Percentiles rank a stretch among this genome's conserved stretches.
phyloP scores from a whole-genome alignment of 2,329 filamentous ascomycete species.

The Ophiostoma pallidulum region DNA sequence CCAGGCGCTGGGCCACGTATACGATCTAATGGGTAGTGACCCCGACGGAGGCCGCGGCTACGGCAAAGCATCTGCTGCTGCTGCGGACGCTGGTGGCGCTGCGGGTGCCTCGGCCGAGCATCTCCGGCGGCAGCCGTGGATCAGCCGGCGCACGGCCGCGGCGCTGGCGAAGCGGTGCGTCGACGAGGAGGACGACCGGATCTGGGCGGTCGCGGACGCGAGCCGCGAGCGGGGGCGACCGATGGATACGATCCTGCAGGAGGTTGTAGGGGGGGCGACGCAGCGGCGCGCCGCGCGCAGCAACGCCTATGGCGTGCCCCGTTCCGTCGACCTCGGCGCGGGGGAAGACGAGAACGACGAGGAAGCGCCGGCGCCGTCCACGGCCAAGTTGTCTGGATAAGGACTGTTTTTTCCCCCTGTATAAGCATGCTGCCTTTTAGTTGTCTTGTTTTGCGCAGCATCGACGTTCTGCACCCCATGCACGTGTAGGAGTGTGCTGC shows the following conservation, averaged over 20 bases:
- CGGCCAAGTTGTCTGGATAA: neutral
- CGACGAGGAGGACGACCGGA: constrained; percentile 25
- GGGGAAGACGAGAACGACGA: too few relatives aligned
- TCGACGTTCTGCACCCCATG: too few relatives aligned
- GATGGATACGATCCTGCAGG: constrained; percentile 14
- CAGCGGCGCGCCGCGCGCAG: neutral
- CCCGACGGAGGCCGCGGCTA: neutral
- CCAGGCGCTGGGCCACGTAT: constrained; percentile 25
- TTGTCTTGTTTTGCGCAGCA: too few relatives aligned
- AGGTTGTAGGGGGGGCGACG: neutral
- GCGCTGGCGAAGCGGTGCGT: constrained; percentile 27
- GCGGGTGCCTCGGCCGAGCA: neutral
- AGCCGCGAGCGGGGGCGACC: constrained; percentile 13
- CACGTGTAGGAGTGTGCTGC: too few relatives aligned
- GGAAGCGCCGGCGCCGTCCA: neutral
- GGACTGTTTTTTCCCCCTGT: too few relatives aligned
- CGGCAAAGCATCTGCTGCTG: neutral
- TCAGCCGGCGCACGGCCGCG: constrained; percentile 24
- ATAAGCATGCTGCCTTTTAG: too few relatives aligned
- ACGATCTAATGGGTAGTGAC: constrained; percentile 17
- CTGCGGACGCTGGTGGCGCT: neutral
- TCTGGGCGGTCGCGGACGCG: constrained; percentile 23
- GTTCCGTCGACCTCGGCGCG: neutral
- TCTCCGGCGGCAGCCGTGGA: constrained; percentile 20
- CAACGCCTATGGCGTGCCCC: constrained; percentile 14